Base-by-base conservation (phyloP, 192 early-diverging fungal species). In the Podila clonocystis region DNA sequence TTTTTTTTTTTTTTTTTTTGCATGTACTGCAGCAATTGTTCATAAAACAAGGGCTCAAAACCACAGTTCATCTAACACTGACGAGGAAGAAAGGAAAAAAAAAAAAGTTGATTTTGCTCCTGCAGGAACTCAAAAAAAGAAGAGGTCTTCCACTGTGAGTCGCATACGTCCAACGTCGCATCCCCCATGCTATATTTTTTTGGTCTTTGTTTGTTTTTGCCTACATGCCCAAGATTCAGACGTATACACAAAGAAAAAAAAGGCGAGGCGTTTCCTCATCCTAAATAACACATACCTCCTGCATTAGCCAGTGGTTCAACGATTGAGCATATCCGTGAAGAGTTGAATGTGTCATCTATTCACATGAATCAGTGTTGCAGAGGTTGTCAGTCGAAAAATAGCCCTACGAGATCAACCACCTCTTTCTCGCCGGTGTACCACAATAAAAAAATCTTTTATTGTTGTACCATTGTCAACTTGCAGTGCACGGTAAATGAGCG, bases 241-340 rank as follows among this genome's bases (percentile, higher is more conserved):
- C 11, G 31, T 33, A 67, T n/a, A n/a, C 22, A 67, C 52, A 58
- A 41, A 11, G 60, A 57, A 28, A 29, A 26, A 49, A 31, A 59
- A 58, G 45, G 34, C n/a, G 55, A 67, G 12, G 45, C n/a, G 22
- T 3, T 31, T 41, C 33, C 9, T 50, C 41, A 45, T 45, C 15
- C 3, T 2, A 45, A 17, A 22, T 48, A 38, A 55, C 55, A 76
- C 70, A 31, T 80, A 80, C 77, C 77, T 80, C 77, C 77, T 58
- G 71, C 77, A 28, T 73, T 80, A n/a, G 77, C 77, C 30, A 80
- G 58, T 15, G 77, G 77, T 34, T 80, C 77, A 29, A 73, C 77
- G n/a, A 80, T 80, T 45, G 77, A 68, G 26, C 70, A 73, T 68
- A 80, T 80, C 62, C 77, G 63, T 7, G 77, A 80, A 4, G 77